Evolutionary conservation across 768 basidiomycete species (phyloP), one percentile per base, ranked within the genome.

Genomic region (Punctularia strigosozonata): DNA sequence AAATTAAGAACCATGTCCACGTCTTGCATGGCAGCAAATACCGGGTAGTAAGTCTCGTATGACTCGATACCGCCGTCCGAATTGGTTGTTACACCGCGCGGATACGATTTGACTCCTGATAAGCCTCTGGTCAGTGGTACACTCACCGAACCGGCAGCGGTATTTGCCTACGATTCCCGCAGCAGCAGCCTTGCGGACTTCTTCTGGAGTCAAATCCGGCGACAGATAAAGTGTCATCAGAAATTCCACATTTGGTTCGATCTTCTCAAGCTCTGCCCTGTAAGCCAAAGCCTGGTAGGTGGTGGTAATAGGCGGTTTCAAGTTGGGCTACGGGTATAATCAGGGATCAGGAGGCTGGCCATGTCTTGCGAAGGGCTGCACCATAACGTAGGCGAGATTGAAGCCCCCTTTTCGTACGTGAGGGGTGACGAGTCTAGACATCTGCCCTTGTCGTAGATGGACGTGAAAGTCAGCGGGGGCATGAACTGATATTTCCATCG

Each of bases 201-300:
- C 90, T 15, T 81, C 80, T 4, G 90, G 87, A 2, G 90, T 94
- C 41, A 98, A 73, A 36, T 84, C 80, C 0, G 83, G 81, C 26
- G 82, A 86, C n/a, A 99, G 74, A 61, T 98, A 99, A 31, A 99
- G 67, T 1, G 92, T 94, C 87, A 98, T 94, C 20, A 99, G 68
- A 64, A 88, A 94, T 59, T 90, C 77, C 14, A 85, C 77, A 39
- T 62, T 59, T 12, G 86, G 75, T 35, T 88, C 86, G 43, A 95
- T 77, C 28, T 54, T 61, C 52, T 87, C 66, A 23, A 99, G 73
- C 20, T 75, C 62, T 14, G 72, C 63, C 54, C 80, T 81, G 66
- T 99, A 99, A 38, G 71, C 65, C 32, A 95, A 49, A 1, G 91
- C 92, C 49, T 77, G 73, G 6, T 77, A 77, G 5, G 87, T 85